Percentiles rank a stretch among this genome's conserved stretches.
These are phyloP conservation scores for Lasiosphaeria hispida DNA, from an alignment of 495 filamentous ascomycete genomes.

Conservation along the genomic window DNA sequence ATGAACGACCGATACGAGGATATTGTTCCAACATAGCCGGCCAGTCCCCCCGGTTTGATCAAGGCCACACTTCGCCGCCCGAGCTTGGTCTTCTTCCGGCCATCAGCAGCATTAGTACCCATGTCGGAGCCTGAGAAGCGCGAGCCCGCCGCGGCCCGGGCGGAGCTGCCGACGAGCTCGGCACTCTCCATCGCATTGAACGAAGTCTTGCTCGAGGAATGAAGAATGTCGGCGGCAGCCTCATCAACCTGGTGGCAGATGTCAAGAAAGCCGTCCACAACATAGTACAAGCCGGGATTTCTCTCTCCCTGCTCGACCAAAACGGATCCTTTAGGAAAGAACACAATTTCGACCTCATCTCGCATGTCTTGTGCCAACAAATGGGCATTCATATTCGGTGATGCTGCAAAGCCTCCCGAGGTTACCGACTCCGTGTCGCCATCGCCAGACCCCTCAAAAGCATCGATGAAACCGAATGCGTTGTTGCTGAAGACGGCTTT, in stretches of 20 bases:
- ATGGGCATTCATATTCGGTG: conserved; percentile 42
- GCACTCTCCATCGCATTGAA: conserved; percentile 35
- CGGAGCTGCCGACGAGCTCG: conserved; percentile 27
- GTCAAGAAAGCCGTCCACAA: conserved; percentile 95
- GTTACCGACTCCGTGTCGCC: conserved; percentile 85
- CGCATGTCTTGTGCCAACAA: conserved; percentile 69
- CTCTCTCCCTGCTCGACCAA: conserved; percentile 97
- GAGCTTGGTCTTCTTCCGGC: conserved; percentile 20
- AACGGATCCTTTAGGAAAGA: conserved; percentile 90
- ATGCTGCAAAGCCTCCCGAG: conserved; percentile 51
- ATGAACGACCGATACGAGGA: conserved; percentile 95
- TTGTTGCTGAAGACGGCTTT: conserved; percentile 79
- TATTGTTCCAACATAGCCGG: conserved; percentile 89
- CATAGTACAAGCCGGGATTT: conserved; percentile 94
- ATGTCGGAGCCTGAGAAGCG: conserved; percentile 17
- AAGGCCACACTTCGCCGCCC: conserved; percentile 70
- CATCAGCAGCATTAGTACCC: conserved; percentile 17
- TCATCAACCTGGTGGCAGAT: conserved; percentile 60
- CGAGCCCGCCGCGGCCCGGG: conserved; percentile 21
- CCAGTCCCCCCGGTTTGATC: conserved; percentile 92
- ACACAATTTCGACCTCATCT: conserved; percentile 96
- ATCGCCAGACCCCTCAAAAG: conserved; percentile 76
- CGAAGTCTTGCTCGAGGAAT: conserved; percentile 32
- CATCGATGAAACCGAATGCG: conserved; percentile 93
- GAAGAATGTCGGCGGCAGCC: conserved; percentile 34